A percentile compares a stretch with the other conserved stretches of the same genome.
These are phyloP conservation scores for Penicillium cinerascens DNA, from an alignment of 495 filamentous ascomycete genomes.

Conservation along the genomic window DNA sequence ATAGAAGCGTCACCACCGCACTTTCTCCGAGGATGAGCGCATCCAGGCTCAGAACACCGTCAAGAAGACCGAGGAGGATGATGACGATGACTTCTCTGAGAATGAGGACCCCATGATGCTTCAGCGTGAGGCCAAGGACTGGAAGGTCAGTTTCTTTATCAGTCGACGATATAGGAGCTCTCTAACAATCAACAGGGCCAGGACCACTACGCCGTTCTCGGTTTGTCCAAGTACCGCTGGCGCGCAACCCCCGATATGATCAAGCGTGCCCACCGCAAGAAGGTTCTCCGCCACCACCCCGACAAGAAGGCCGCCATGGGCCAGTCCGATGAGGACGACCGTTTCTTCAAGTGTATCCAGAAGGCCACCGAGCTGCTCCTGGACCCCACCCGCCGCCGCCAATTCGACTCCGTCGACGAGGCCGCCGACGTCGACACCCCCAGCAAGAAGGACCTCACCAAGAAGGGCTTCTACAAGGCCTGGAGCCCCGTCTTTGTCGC, in stretches of 20 bases:
- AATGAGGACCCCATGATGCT: constrained; percentile 88
- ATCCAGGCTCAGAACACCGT: constrained; percentile 92
- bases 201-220: constrained; percentile 98
- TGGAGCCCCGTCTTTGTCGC: constrained; percentile 84
- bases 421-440: constrained; percentile 87
- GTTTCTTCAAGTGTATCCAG: constrained; percentile 99
- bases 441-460: constrained; percentile 71
- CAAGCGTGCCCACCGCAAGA: constrained; percentile 97
- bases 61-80: constrained; percentile 92
- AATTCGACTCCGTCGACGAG: constrained; percentile 96
- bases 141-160: constrained; percentile 67
- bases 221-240: constrained; percentile 85
- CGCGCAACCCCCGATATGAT: constrained; percentile 95
- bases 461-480: constrained; percentile 88
- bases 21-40: constrained; percentile 96
- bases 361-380: constrained; percentile 91
- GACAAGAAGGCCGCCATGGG: constrained; percentile 92
- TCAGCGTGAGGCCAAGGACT: constrained; percentile 92
- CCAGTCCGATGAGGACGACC: constrained; percentile 85
- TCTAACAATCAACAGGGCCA: constrained; percentile 58
- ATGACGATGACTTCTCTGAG: constrained; percentile 87
- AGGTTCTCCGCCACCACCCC: constrained; percentile 96
- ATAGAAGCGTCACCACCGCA: constrained; percentile 87
- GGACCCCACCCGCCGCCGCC: constrained; percentile 87
- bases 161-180: background rate